Base-by-base conservation (phyloP, 305 asterid species). In the Fraxinus velutina region DNA sequence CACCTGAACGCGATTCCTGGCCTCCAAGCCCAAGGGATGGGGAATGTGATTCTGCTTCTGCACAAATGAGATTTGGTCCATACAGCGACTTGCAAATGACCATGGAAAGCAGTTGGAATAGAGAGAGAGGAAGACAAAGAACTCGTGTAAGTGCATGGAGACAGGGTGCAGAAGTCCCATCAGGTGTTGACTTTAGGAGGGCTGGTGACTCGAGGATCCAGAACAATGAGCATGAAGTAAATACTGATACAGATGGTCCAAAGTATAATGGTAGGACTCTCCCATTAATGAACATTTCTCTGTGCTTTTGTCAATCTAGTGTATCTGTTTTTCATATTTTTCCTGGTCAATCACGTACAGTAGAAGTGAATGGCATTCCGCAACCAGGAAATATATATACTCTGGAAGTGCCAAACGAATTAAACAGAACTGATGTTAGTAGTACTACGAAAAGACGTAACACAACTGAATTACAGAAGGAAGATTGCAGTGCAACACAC, bases 1-100 rank as follows among this genome's bases (percentile, higher is more conserved):
- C 93, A 2, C 93, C 97, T 0, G 96, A 90, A 81, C 83, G 80
- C 30, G 92, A 85, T 24, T 73, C 77, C 44, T 64, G 86, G 88
- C 84, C 86, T 75, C 80, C 44, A 64, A 84, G 90, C 86, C 92
- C 93, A 37, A 88, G 86, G 80, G 86, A 85, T 21, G 34, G 32
- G 27, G 78, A 73, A 9, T 78, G 66, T 62, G 62, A 42, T 83
- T 72, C 87, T 77, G 84, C 76, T 83, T 85, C 90, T 71, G 78
- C 83, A 71, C 83, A 86, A 80, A 84, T 64, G 78, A 79, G 87
- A 79, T 81, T 52, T 78, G 78, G 79, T 62, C 34, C 33, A 7
- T 24, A 24, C 73, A 64, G 34, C 6, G 7, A 64, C 73, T 64
- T 24, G 73, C 73, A 64, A 64, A 64, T 64, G 73, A 24, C 17